These are phyloP conservation scores for Malbranchea cinnamomea DNA, from an alignment of 2,329 filamentous ascomycete genomes.

Conservation along the genomic window DNA sequence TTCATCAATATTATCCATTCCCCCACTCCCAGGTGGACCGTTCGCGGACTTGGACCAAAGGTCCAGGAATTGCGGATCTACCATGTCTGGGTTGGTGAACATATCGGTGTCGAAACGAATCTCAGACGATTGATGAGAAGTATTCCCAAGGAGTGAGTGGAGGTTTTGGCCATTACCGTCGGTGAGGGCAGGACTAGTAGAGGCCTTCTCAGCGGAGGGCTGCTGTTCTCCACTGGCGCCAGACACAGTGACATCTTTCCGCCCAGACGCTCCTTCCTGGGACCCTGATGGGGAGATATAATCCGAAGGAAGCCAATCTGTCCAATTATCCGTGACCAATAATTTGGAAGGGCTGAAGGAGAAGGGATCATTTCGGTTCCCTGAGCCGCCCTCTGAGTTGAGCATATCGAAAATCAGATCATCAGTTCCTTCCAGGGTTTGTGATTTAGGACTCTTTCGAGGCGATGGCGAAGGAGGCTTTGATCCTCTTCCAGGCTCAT, in stretches of 20 bases:
- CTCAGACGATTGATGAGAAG: no score
- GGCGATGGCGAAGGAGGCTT: slow-evolving; percentile 12
- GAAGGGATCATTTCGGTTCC: slow-evolving; percentile 15
- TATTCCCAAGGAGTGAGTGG: no score
- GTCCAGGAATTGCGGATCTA: slow-evolving; percentile 14
- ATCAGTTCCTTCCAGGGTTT: slow-evolving; percentile 18
- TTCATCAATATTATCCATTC: slow-evolving; percentile 5
- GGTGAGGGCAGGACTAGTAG: no score
- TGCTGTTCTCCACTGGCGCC: no score
- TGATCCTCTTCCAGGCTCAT: slow-evolving; percentile 14
- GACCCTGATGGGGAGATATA: slow-evolving; percentile 18
- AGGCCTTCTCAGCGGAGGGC: no score
- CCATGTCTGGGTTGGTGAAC: slow-evolving; percentile 21
- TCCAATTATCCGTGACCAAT: slow-evolving; percentile 17
- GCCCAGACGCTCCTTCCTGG: background rate
- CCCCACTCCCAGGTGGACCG: slow-evolving; percentile 8
- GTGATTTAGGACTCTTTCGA: slow-evolving; percentile 14
- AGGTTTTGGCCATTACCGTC: no score
- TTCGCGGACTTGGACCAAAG: slow-evolving; percentile 13
- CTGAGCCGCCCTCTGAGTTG: slow-evolving; percentile 16
- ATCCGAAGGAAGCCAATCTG: slow-evolving; percentile 23
- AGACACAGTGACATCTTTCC: no score
- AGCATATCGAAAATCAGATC: slow-evolving; percentile 26
- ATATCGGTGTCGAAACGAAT: slow-evolving; percentile 14
- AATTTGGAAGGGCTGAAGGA: slow-evolving; percentile 16